Conservation (phyloP, 1,139 yeast genomes). For the Starmera stellimalicola region DNA sequence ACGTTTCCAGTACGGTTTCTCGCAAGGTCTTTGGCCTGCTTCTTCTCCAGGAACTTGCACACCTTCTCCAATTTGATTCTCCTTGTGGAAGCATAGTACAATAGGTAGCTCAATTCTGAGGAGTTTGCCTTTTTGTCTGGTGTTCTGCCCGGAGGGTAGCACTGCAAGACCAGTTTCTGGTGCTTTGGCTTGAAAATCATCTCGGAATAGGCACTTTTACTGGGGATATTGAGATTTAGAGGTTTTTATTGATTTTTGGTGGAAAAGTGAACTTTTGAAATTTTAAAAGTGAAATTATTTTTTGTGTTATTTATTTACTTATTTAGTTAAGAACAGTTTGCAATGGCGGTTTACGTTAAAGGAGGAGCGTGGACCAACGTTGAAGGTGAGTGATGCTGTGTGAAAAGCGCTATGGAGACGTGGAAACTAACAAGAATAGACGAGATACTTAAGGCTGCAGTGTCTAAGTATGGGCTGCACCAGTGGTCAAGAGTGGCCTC, state of each 20-base stretch:
- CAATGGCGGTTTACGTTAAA: slow-evolving; percentile 58
- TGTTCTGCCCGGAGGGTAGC: slow-evolving; percentile 86
- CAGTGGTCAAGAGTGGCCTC: slow-evolving; percentile 96
- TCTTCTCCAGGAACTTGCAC: slow-evolving; percentile 55
- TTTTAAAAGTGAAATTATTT: not conserved
- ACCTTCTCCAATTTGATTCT: slow-evolving; percentile 85
- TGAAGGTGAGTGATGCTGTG: slow-evolving; percentile 29
- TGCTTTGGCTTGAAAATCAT: slow-evolving; percentile 62
- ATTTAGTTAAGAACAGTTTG: too few species aligned
- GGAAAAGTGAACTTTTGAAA: too few species aligned
- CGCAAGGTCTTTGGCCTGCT: slow-evolving; percentile 53
- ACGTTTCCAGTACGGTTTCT: slow-evolving; percentile 68
- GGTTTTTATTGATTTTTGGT: not conserved
- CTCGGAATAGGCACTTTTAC: too few species aligned
- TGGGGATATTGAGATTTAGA: not conserved
- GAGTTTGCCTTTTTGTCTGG: slow-evolving; percentile 85
- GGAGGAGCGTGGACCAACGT: slow-evolving; percentile 90
- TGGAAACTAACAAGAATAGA: slow-evolving; percentile 29
- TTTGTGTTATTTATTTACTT: not conserved
- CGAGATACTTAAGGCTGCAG: slow-evolving; percentile 82
- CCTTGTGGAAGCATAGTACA: slow-evolving; percentile 89
- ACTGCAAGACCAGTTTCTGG: slow-evolving; percentile 79
- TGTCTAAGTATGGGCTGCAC: slow-evolving; percentile 84
- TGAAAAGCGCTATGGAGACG: not conserved
- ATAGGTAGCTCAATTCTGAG: slow-evolving; percentile 77